Evolutionary conservation across 306 rosid species (phyloP).

Genomic region (Prunus mira): DNA sequence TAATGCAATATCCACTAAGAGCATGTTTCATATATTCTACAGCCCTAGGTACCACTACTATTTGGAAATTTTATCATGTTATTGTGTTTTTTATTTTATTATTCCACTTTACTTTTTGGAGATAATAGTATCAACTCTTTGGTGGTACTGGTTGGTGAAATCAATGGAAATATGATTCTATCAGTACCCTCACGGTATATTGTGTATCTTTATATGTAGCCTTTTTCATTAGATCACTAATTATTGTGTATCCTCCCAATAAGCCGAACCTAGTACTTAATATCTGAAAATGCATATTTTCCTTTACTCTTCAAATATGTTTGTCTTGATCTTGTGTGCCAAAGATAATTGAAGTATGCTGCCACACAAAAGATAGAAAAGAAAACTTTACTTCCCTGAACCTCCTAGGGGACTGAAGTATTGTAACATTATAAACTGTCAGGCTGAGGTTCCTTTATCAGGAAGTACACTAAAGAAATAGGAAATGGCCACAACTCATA

Average conservation of each 20-base stretch:
- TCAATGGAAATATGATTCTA: neutral
- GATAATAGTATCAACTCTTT: neutral
- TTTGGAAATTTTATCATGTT: neutral
- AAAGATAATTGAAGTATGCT: neutral
- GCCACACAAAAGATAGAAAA: neutral
- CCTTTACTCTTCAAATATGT: neutral
- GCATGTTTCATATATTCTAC: slow-evolving; percentile 88
- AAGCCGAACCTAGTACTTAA: neutral
- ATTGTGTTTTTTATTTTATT: too few species aligned
- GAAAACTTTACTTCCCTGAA: neutral
- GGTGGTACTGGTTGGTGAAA: neutral
- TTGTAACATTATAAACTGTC: too few species aligned
- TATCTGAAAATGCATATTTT: too few species aligned
- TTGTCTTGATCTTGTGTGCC: too few species aligned
- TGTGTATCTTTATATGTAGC: neutral
- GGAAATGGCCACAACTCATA: too few species aligned
- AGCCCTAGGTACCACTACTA: slow-evolving; percentile 72
- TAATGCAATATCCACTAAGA: slow-evolving; percentile 74
- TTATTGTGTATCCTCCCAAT: neutral
- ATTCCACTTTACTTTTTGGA: neutral
- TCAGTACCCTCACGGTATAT: neutral
- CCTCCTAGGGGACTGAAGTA: neutral
- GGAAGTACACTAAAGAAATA: neutral
- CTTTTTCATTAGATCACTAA: neutral
- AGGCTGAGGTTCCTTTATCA: too few species aligned